These are phyloP conservation scores for Geopyxis carbonaria DNA, from an alignment of 495 filamentous ascomycete genomes.

Conservation along the genomic window DNA sequence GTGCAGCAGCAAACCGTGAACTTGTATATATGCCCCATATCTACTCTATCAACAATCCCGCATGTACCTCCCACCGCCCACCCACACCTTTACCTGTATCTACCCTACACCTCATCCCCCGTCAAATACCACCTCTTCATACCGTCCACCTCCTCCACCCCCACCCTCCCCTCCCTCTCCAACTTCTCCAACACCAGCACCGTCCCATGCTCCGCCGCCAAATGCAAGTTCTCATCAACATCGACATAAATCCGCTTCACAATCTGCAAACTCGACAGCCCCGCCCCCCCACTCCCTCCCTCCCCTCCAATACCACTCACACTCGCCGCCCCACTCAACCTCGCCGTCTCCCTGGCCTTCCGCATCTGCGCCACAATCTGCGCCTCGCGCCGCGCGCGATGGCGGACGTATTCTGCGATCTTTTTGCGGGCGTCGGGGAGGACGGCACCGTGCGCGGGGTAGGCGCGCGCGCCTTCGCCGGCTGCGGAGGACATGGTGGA, in stretches of 20 bases:
- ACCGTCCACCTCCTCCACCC: slow-evolving; percentile 32
- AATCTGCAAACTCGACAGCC: slow-evolving; percentile 58
- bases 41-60: too few species aligned
- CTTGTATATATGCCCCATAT: too few species aligned
- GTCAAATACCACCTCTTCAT: slow-evolving; percentile 34
- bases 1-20: too few species aligned
- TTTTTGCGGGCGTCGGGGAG: slow-evolving; percentile 47
- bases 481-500: slow-evolving; percentile 50
- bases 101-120: background rate
- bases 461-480: slow-evolving; percentile 41
- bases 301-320: slow-evolving; percentile 30
- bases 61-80: too few species aligned
- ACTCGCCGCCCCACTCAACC: slow-evolving; percentile 65
- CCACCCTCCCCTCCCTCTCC: slow-evolving; percentile 44
- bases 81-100: too few species aligned
- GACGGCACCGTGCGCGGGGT: slow-evolving; percentile 74
- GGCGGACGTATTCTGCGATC: slow-evolving; percentile 64
- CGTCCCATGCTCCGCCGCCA: slow-evolving; percentile 52
- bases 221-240: slow-evolving; percentile 56
- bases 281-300: slow-evolving; percentile 24
- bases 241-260: slow-evolving; percentile 73
- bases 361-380: slow-evolving; percentile 45
- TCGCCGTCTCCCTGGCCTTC: slow-evolving; percentile 24
- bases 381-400: slow-evolving; percentile 60
- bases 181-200: slow-evolving; percentile 54